Base-by-base conservation (phyloP, 164 flowering plant genomes). In the Taxillus chinensis region DNA sequence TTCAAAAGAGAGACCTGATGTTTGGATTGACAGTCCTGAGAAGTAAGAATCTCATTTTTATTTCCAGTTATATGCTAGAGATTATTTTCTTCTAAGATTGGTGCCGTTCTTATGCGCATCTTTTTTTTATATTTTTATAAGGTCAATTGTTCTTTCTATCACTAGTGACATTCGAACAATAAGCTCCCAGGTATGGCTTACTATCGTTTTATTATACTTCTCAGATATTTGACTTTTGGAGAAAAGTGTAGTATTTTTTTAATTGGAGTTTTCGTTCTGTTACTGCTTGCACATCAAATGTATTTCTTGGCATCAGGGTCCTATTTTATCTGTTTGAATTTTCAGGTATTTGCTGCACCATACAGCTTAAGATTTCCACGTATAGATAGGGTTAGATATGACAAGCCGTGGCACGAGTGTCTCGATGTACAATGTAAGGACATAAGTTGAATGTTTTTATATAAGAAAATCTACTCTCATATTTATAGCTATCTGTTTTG, bases 401-500 rank as follows among this genome's bases (percentile, higher is more conserved):
- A 95, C 79, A 95, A 95, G 71, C 92, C 95, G 61, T 95, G 99
- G 97, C 86, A 90, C 67, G 99, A 95, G 65, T 95, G 99, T 77
- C 96, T 95, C 71, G 96, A 95, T 70, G 84, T 95, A 64, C 88
- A 90, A 70, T 79, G 97, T 91, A 78, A 81, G 89, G 17, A 52
- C 49, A 40, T 27, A 27, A 27, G 27, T n/a, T 8, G 16, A 8
- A 37, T 48, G 3, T 46, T 41, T 42, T 45, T 3, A 27, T 17
- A 63, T 14, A 48, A 3, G 10, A 5, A 43, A 43, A 9, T 43
- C 46, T 9, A 43, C 46, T 43, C 46, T 43, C 0, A 43, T 9
- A 43, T 43, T 5, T 43, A 0, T 43, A 11, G 4, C 3, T 48
- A 48, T 48, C 51, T 3, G 10, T 48, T 48, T 11, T 48, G 51